Conservation (phyloP, 139 green algal species). For the Nannochloris sp. region DNA sequence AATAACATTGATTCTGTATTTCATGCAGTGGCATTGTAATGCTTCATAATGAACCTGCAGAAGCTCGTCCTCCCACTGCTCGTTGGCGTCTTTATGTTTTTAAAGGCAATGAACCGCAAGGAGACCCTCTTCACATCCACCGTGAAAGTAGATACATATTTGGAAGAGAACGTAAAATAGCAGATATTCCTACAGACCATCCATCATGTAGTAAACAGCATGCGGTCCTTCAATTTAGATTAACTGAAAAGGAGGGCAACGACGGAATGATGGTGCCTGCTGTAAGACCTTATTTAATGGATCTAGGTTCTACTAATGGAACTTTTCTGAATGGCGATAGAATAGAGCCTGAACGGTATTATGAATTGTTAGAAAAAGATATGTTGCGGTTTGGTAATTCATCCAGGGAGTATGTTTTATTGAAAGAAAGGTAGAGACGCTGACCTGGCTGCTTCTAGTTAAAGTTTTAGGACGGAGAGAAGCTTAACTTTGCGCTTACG, state of each 20-base stretch:
- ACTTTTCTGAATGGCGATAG: conserved; percentile 87
- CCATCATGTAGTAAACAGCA: conserved; percentile 96
- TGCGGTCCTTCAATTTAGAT: conserved; percentile 79
- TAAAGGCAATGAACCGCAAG: conserved; percentile 55
- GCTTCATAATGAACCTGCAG: conserved; percentile 69
- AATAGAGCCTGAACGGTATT: conserved; percentile 73
- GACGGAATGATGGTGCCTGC: conserved; percentile 43
- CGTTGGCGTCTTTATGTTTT: conserved; percentile 93
- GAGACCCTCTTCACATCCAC: conserved; percentile 65
- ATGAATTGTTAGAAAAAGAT: conserved; percentile 84
- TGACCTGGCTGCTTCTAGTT: too few species aligned
- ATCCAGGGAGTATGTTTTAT: conserved; percentile 87
- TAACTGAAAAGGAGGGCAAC: conserved; percentile 34
- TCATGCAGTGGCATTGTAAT: conserved; percentile 50
- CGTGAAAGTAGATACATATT: conserved; percentile 79
- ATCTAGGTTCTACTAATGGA: conserved; percentile 89
- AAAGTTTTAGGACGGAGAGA: too few species aligned
- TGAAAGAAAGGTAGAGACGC: conserved; percentile 63
- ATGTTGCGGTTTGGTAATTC: conserved; percentile 81
- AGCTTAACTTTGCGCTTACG: too few species aligned
- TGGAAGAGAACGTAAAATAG: conserved; percentile 78
- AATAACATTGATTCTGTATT: background rate
- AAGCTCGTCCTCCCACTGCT: conserved; percentile 57
- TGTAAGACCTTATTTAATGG: conserved; percentile 88
- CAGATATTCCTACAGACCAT: conserved; percentile 90